Evolutionary conservation across 1,284 basidiomycete species (phyloP).

Genomic region (Termitomyces sp.): DNA sequence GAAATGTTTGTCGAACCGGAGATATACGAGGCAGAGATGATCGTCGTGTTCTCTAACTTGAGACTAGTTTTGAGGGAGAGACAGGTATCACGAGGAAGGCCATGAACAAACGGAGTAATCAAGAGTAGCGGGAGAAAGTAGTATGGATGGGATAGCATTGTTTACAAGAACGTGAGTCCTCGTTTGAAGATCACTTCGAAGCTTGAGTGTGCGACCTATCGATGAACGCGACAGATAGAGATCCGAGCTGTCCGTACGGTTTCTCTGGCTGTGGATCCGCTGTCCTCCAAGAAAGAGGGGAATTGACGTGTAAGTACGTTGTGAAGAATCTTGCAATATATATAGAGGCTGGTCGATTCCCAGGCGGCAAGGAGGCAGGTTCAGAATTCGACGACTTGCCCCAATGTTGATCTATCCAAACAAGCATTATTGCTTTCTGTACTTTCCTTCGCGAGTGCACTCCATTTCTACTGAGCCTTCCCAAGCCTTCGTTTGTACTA

Average conservation of each 20-base stretch:
- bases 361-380: too few species aligned
- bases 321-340: not conserved
- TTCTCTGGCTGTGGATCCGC: too few species aligned
- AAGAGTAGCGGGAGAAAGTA: slow-evolving; percentile 4
- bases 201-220: not conserved
- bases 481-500: not conserved
- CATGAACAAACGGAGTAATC: slow-evolving; percentile 2
- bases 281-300: too few species aligned
- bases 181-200: not conserved
- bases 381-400: not conserved
- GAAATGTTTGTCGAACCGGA: slow-evolving; percentile 3
- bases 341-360: not conserved
- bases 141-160: not conserved
- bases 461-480: not conserved
- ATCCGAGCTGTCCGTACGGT: too few species aligned
- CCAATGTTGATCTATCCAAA: not conserved
- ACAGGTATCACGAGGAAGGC: slow-evolving; percentile 5
- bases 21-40: slow-evolving; percentile 3
- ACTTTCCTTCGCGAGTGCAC: not conserved
- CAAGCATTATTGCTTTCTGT: not conserved
- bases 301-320: not conserved
- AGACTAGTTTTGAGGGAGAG: not conserved
- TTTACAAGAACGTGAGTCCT: not conserved
- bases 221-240: too few species aligned
- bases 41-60: slow-evolving; percentile 4